These are phyloP conservation scores for Dissoconium aciculare DNA, from an alignment of 2,329 filamentous ascomycete genomes.

Conservation along the genomic window DNA sequence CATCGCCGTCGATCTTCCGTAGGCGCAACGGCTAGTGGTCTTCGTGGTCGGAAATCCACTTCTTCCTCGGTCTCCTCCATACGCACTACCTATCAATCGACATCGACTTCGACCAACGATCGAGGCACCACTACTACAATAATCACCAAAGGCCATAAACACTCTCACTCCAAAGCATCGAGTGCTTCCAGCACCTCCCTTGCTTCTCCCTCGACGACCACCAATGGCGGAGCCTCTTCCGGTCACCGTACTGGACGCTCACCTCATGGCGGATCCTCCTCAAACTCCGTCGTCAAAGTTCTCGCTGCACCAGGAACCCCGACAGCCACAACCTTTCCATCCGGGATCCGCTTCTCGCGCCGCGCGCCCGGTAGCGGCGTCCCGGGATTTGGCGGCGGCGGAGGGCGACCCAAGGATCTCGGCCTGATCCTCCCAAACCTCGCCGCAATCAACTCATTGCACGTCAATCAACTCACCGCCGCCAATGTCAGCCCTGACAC, in stretches of 20 bases:
- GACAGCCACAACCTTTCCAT: constrained; percentile 58
- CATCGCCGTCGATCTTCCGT: constrained; percentile 68
- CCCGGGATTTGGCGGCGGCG: neutral
- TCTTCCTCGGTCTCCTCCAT: constrained; percentile 90
- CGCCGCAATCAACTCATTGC: too few relatives aligned
- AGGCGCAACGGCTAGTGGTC: too few relatives aligned
- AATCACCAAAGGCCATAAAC: constrained; percentile 51
- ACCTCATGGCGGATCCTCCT: constrained; percentile 51
- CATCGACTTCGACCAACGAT: too few relatives aligned
- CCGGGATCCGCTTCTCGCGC: constrained; percentile 56
- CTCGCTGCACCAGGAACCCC: constrained; percentile 85
- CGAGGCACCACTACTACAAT: too few relatives aligned
- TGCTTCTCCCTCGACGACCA: constrained; percentile 33
- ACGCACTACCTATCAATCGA: constrained; percentile 78
- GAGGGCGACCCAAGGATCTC: neutral
- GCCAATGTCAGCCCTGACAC: too few relatives aligned
- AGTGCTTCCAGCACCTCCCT: constrained; percentile 72
- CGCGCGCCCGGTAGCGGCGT: constrained; percentile 12
- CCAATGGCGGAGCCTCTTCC: too few relatives aligned
- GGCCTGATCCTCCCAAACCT: too few relatives aligned
- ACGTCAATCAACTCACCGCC: too few relatives aligned
- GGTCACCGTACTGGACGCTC: constrained; percentile 41
- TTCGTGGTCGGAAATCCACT: constrained; percentile 86
- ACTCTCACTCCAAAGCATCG: constrained; percentile 84
- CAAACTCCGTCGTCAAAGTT: constrained; percentile 82